phyloP scores from a whole-genome alignment of 1,139 yeast species.

The Nakaseomyces uthaithaninus region DNA sequence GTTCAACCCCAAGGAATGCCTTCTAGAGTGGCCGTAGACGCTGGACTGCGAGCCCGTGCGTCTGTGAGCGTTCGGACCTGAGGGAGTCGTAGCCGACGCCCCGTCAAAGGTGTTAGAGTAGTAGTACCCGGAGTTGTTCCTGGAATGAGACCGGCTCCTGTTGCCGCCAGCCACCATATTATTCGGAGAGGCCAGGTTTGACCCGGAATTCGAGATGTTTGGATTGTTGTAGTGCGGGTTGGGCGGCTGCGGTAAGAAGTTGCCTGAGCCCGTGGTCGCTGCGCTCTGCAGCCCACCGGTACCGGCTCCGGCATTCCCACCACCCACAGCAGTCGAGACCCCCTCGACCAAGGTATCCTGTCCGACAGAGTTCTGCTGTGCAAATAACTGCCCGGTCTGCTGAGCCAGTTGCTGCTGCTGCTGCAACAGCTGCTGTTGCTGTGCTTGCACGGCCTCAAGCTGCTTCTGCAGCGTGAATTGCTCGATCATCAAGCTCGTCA shows the following conservation, averaged over 20 bases:
- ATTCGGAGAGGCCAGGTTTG: constrained; percentile 12
- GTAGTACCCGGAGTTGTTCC: constrained; percentile 30
- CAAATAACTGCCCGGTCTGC: constrained; percentile 24
- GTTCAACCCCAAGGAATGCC: constrained; percentile 85
- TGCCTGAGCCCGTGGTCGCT: constrained; percentile 7
- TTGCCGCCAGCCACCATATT: constrained; percentile 17
- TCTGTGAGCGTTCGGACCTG: constrained; percentile 24
- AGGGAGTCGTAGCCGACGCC: constrained; percentile 22
- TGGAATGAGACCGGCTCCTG: constrained; percentile 30
- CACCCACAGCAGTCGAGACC: neutral
- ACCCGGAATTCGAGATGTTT: constrained; percentile 18
- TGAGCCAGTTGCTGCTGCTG: constrained; percentile 49
- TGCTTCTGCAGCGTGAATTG: constrained; percentile 90
- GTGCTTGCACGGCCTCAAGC: constrained; percentile 82
- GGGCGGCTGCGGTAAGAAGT: constrained; percentile 21
- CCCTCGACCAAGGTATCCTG: constrained; percentile 2
- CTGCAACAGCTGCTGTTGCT: constrained; percentile 75
- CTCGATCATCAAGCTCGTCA: constrained; percentile 91
- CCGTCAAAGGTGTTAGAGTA: constrained; percentile 25
- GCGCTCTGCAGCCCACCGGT: neutral
- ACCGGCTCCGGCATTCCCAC: neutral
- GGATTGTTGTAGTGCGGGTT: constrained; percentile 27
- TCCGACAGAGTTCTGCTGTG: neutral
- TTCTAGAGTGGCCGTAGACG: constrained; percentile 64
- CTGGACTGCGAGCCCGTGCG: constrained; percentile 34